Evolutionary conservation across 306 rosid species (phyloP).

Genomic region (Cajanus cajan): DNA sequence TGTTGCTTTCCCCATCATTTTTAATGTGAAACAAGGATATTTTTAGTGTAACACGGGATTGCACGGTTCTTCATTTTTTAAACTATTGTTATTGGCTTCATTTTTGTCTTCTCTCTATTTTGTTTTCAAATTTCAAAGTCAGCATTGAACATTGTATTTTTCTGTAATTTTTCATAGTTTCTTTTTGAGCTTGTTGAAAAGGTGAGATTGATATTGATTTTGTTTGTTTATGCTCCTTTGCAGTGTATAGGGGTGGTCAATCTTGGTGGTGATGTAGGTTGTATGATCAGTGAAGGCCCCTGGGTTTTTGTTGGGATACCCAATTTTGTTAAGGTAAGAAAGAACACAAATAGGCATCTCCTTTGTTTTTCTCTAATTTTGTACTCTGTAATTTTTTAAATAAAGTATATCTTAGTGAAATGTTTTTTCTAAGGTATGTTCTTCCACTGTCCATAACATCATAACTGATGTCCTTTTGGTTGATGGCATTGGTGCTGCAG

Average conservation of each 20-base stretch:
- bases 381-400: not conserved
- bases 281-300: conserved; percentile 91
- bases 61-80: not conserved
- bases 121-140: conserved; percentile 7
- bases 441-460: not conserved
- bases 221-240: conserved; percentile 27
- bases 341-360: not conserved
- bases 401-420: conserved; percentile 1
- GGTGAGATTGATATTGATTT: conserved; percentile 10
- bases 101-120: not conserved
- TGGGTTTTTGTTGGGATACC: conserved; percentile 95
- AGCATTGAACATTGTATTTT: not conserved
- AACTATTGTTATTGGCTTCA: not conserved
- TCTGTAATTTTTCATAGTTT: not conserved
- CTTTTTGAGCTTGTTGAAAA: not conserved
- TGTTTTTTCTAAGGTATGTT: not conserved
- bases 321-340: conserved; percentile 74
- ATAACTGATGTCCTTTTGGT: conserved; percentile 19
- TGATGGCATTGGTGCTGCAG: conserved; percentile 51
- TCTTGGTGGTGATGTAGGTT: conserved; percentile 94
- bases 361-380: conserved; percentile 1
- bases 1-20: not conserved
- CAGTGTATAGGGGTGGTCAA: conserved; percentile 68
- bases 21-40: not conserved
- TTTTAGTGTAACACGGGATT: not conserved